Evolutionary conservation across 2,329 filamentous ascomycete genomes (phyloP).

Genomic region (Exophiala viscosa): DNA sequence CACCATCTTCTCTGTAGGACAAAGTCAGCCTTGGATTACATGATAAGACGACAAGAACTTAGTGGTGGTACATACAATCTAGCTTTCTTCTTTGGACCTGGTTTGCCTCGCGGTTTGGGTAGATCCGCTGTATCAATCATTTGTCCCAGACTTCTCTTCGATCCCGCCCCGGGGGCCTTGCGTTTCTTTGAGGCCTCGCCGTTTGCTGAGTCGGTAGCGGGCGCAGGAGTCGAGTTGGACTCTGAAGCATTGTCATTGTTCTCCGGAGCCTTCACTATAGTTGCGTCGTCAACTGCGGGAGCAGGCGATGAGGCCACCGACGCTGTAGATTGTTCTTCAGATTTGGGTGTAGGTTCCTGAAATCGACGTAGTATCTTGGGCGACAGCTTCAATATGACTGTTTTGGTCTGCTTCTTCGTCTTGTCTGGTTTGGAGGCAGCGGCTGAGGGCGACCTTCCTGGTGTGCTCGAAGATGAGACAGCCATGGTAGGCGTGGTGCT

Average conservation of each 20-base stretch:
- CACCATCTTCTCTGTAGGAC: slow-evolving; percentile 47
- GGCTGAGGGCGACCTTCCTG: slow-evolving; percentile 28
- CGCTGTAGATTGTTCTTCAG: slow-evolving; percentile 33
- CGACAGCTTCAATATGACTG: slow-evolving; percentile 40
- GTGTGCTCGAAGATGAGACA: slow-evolving; percentile 29
- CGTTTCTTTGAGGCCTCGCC: slow-evolving; percentile 65
- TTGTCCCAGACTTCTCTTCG: slow-evolving; percentile 54
- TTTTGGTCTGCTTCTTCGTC: slow-evolving; percentile 30
- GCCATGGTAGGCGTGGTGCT: slow-evolving; percentile 30
- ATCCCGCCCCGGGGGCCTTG: slow-evolving; percentile 64
- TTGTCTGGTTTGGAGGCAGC: slow-evolving; percentile 32
- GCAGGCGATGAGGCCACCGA: slow-evolving; percentile 36
- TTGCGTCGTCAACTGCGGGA: slow-evolving; percentile 30
- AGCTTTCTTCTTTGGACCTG: slow-evolving; percentile 94
- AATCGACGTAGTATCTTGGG: slow-evolving; percentile 37
- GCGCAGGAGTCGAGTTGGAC: slow-evolving; percentile 36
- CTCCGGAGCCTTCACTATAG: slow-evolving; percentile 41
- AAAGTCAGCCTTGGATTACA: slow-evolving; percentile 3
- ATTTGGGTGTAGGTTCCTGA: slow-evolving; percentile 15
- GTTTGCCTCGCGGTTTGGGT: slow-evolving; percentile 76
- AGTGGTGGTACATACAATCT: slow-evolving; percentile 61
- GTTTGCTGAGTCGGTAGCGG: slow-evolving; percentile 45
- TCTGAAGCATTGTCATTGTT: slow-evolving; percentile 36
- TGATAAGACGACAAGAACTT: slow-evolving; percentile 39
- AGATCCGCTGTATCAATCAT: slow-evolving; percentile 49